phyloP scores from a whole-genome alignment of 1,139 yeast genomes.

The Blastobotrys arbuscula region DNA sequence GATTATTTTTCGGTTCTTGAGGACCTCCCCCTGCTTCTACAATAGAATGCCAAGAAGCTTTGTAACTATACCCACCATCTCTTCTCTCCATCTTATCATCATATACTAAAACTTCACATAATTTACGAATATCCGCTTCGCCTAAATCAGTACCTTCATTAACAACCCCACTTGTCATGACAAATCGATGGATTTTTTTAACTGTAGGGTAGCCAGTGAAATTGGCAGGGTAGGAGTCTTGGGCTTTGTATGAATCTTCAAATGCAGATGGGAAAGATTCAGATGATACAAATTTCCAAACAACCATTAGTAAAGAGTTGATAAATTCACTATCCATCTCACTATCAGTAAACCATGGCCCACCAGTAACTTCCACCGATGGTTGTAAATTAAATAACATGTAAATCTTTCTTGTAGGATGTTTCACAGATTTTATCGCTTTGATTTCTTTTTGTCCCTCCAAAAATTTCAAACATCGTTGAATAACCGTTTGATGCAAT shows the following conservation, averaged over 20 bases:
- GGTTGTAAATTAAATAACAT: slow-evolving; percentile 94
- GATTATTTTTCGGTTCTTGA: slow-evolving; percentile 16
- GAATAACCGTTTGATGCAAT: slow-evolving; percentile 86
- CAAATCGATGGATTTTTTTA: slow-evolving; percentile 68
- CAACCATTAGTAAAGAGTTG: slow-evolving; percentile 71
- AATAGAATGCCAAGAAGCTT: slow-evolving; percentile 53
- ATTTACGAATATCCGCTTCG: slow-evolving; percentile 64
- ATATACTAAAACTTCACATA: slow-evolving; percentile 81
- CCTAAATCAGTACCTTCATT: slow-evolving; percentile 71
- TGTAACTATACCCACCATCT: slow-evolving; percentile 39
- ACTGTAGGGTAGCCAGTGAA: slow-evolving; percentile 64
- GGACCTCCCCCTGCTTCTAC: slow-evolving; percentile 26
- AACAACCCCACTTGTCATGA: slow-evolving; percentile 60
- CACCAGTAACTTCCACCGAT: slow-evolving; percentile 93
- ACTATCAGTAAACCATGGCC: slow-evolving; percentile 98
- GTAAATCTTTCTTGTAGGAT: slow-evolving; percentile 93
- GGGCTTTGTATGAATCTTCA: slow-evolving; percentile 20
- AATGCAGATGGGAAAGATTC: slow-evolving; percentile 67
- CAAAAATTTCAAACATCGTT: slow-evolving; percentile 73
- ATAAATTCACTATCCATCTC: slow-evolving; percentile 93
- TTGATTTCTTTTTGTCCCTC: slow-evolving; percentile 85
- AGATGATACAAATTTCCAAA: slow-evolving; percentile 80
- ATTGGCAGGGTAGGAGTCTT: slow-evolving; percentile 46
- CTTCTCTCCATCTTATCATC: slow-evolving; percentile 79
- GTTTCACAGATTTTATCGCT: slow-evolving; percentile 84